Base-by-base conservation (phyloP, 2,329 filamentous ascomycete genomes). In the Helminthosporium solani region DNA sequence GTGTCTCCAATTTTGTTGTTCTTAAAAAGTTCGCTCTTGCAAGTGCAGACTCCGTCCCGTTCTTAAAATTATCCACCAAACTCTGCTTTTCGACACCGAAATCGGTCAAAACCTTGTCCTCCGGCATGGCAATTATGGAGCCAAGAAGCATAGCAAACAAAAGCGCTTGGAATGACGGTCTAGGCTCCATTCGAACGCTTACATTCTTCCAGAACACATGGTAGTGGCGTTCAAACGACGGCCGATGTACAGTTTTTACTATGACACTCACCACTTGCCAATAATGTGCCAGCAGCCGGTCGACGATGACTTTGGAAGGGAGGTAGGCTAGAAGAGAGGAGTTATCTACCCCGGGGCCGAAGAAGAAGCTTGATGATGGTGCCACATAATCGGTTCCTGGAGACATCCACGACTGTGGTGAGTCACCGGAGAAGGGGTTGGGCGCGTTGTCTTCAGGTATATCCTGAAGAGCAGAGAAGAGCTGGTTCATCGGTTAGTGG, bases 91-190 rank as follows among this genome's bases (percentile, higher is more conserved):
- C 66, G 20, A 79, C 75, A 2, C 78, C 79, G 58, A 85, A 81
- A 9, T 82, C 75, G 7, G 69, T 67, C 33, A 75, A 56, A 18
- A 83, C 74, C 27, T 67, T 69, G 6, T 75, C 70, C 44, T 85
- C 80, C 8, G 78, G 73, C 75, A 88, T 78, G 54, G 85, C 87
- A 37, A 88, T 78, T 3, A 82, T 78, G 1, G 83, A 85, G 33
- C 83, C 84, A 55, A 91, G 85, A 70, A 88, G 76, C 7, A 81
- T 80, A 0, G 85, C 82, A 60, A 88, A 87, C 0, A 90, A 74
- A 19, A 89, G 72, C 1, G 86, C 84, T 64, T 89, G 85, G 11
- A 82, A 75, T 3, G 85, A 85, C 16, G 77, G 71, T 2, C 80
- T 73, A 7, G 86, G 85, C 64, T 88, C 84, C 33, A 79, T 76